A percentile compares a stretch with the other conserved stretches of the same genome.
Conservation (phyloP, 2,329 filamentous ascomycete species). For the Talaromyces sp. region DNA sequence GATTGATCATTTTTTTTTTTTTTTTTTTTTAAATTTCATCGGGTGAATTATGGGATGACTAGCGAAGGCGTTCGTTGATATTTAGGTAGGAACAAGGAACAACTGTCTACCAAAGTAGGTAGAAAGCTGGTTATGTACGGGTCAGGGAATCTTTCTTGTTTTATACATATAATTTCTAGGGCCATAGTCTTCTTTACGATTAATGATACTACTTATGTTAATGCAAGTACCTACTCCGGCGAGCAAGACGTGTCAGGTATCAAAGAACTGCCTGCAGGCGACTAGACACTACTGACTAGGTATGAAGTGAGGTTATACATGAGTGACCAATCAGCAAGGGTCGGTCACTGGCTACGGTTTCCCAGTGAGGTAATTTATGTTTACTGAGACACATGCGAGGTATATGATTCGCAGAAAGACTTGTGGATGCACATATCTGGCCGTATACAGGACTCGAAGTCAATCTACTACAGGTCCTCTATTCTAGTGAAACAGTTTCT, state of each 20-base stretch:
- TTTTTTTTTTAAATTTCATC: background rate
- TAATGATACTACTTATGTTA: background rate
- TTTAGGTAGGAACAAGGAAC: background rate
- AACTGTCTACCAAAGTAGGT: background rate
- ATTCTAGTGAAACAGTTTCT: no score
- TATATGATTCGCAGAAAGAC: no score
- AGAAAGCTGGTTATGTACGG: background rate
- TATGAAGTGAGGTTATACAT: background rate
- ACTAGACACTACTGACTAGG: background rate
- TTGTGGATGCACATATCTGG: no score
- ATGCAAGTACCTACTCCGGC: background rate
- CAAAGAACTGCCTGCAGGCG: background rate
- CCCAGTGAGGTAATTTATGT: no score
- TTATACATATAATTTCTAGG: background rate
- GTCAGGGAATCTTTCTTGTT: background rate
- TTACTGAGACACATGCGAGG: no score
- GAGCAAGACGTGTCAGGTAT: background rate
- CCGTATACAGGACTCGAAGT: no score
- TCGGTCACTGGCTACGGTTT: background rate
- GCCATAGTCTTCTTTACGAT: background rate
- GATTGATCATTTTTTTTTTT: background rate
- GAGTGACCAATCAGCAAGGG: background rate
- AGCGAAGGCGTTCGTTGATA: background rate
- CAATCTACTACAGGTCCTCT: no score
- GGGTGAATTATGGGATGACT: background rate